A percentile compares a stretch with the other conserved stretches of the same genome.
Evolutionary conservation across 768 basidiomycete species (phyloP).

Genomic region (Pholiota molesta): DNA sequence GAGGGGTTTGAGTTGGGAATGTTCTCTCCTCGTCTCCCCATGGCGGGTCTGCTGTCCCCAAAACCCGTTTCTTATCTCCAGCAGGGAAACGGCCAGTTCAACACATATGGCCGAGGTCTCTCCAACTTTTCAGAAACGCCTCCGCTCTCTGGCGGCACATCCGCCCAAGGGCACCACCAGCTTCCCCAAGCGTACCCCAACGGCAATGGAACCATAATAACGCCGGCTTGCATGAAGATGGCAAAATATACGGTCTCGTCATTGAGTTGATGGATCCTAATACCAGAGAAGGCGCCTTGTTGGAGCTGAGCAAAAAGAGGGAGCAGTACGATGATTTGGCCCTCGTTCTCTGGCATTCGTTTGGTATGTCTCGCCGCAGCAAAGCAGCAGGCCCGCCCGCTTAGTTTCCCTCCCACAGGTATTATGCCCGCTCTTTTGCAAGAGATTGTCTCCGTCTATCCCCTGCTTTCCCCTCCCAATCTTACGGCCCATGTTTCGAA

Average conservation of each 20-base stretch:
- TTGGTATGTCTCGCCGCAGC: slow-evolving; percentile 56
- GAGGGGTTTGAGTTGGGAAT: slow-evolving; percentile 10
- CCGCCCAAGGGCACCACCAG: slow-evolving; percentile 23
- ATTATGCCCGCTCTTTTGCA: slow-evolving; percentile 97
- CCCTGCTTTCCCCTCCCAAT: slow-evolving; percentile 91
- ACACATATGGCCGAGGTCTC: slow-evolving; percentile 59
- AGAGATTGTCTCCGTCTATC: slow-evolving; percentile 98
- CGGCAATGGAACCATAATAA: slow-evolving; percentile 18
- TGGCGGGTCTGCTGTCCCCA: slow-evolving; percentile 67
- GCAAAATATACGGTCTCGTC: slow-evolving; percentile 89
- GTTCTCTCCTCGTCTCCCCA: slow-evolving; percentile 29
- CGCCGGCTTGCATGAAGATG: slow-evolving; percentile 47
- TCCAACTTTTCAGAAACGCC: slow-evolving; percentile 65
- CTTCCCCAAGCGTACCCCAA: slow-evolving; percentile 17
- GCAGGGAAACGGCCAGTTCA: slow-evolving; percentile 55
- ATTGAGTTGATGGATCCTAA: slow-evolving; percentile 83
- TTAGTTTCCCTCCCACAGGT: slow-evolving; percentile 50
- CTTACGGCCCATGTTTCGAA: slow-evolving; percentile 98
- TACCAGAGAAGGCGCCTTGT: slow-evolving; percentile 85
- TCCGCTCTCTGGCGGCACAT: slow-evolving; percentile 51
- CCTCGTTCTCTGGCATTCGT: slow-evolving; percentile 97
- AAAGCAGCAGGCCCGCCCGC: neutral
- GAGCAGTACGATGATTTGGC: slow-evolving; percentile 99
- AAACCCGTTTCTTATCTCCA: slow-evolving; percentile 68
- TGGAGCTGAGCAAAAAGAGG: slow-evolving; percentile 97